Percentiles rank a stretch among this genome's conserved stretches.
phyloP scores from a whole-genome alignment of 1,284 basidiomycete genomes.

The Puccinia triticina region DNA sequence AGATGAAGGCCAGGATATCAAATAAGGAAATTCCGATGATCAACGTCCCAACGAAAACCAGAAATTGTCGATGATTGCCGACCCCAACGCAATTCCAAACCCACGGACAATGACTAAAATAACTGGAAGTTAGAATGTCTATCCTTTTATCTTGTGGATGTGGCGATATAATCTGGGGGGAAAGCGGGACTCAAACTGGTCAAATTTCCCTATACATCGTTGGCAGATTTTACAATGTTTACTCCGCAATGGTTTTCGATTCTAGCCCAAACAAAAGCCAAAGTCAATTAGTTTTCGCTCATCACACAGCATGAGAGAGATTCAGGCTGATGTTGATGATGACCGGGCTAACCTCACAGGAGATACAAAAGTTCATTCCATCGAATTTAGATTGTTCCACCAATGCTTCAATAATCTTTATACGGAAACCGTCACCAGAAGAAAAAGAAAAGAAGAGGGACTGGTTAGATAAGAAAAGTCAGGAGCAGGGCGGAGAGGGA shows the following conservation, averaged over 20 bases:
- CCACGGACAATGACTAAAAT: constrained; percentile 88
- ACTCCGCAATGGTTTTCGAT: constrained; percentile 84
- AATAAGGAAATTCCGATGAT: constrained; percentile 79
- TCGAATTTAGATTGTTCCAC: constrained; percentile 84
- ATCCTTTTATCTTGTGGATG: background rate
- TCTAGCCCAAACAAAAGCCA: constrained; percentile 62
- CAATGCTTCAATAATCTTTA: constrained; percentile 81
- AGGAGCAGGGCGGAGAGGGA: background rate
- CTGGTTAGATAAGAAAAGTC: background rate
- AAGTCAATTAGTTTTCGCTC: background rate
- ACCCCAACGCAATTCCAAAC: constrained; percentile 99
- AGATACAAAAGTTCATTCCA: constrained; percentile 92
- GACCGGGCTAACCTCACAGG: constrained; percentile 73
- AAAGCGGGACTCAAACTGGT: constrained; percentile 71
- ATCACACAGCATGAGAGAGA: background rate
- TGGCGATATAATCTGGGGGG: background rate
- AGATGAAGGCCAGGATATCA: constrained; percentile 77
- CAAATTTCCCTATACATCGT: constrained; percentile 82
- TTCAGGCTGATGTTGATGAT: background rate
- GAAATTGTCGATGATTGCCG: constrained; percentile 92
- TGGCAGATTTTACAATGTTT: constrained; percentile 94
- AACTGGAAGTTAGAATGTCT: constrained; percentile 23
- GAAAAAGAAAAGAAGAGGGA: background rate
- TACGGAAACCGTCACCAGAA: constrained; percentile 9
- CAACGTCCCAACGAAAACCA: constrained; percentile 82